Base-by-base conservation (phyloP, 169 alveolate species). In the Cryptosporidium sp. region DNA sequence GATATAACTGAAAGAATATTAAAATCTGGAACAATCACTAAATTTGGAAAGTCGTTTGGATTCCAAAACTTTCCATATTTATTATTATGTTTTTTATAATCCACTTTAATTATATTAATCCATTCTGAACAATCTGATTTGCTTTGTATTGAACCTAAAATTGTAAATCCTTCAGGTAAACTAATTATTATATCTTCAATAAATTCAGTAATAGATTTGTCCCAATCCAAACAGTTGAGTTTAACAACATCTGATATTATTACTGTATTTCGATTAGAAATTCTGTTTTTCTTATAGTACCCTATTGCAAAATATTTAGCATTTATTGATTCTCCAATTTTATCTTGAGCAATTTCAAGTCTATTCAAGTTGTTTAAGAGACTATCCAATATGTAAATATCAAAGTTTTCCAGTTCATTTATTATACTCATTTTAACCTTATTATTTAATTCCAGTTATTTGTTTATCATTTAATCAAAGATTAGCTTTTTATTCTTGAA, bases 301-400 rank as follows among this genome's bases (percentile, higher is more conserved):
- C 86, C 86, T n/a, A 73, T 60, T 10, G 53, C 86, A 73, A 73
- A 73, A 31, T 73, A 73, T 56, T 53, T 73, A 16, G 39, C 86
- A 56, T 73, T 73, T 14, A 73, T 10, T 18, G 71, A 23, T n/a
- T 73, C 86, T 14, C 86, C 86, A 14, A 73, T 60, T 23, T 73
- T 72, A 29, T 60, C 86, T 29, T 73, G 44, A 5, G 68, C 37
- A 14, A 73, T 73, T 18, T 60, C 86, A 4, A 56, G 52, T 35
- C 35, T 60, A 37, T 73, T 73, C n/a, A 73, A 37, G 23, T 23
- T 39, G 33, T 31, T 4, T 7, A 73, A 29, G 10, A 73, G 48
- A 9, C 56, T 31, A 16, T 56, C 71, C 39, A 73, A 23, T 21
- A 73, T 39, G 23, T 52, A 56, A 31, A 73, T 73, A n/a, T 73